Conservation (phyloP, 441 rosid genomes). For the Pelargonium myrrhifolium region DNA sequence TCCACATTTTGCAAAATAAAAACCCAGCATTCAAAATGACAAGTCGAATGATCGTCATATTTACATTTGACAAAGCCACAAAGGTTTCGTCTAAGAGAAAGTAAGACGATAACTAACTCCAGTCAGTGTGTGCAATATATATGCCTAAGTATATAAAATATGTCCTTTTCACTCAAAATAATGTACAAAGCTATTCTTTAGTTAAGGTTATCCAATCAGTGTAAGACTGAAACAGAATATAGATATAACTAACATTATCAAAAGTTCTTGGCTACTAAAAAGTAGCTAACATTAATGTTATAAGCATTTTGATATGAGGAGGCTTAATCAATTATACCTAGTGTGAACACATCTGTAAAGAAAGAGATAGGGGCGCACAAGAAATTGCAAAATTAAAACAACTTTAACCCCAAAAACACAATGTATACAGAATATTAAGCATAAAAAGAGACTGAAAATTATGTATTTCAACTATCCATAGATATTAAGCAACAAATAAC, state of each 20-base stretch:
- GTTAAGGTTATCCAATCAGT: not conserved
- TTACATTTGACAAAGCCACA: not conserved
- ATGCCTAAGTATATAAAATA: not conserved
- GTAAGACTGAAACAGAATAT: not conserved
- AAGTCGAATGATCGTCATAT: not conserved
- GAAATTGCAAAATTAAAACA: not conserved
- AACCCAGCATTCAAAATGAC: not conserved
- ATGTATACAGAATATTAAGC: not conserved
- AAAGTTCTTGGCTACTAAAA: not conserved
- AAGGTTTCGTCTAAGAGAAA: not conserved
- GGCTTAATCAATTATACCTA: not conserved
- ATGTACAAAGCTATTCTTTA: not conserved
- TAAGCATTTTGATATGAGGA: not conserved
- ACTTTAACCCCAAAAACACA: not conserved
- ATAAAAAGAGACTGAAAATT: not conserved
- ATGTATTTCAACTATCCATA: not conserved
- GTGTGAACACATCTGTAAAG: not conserved
- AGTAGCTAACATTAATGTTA: not conserved
- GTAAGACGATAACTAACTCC: not conserved
- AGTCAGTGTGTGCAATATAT: not conserved
- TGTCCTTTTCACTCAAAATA: not conserved
- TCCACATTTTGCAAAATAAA: conserved; percentile 4
- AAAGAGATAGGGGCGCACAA: not conserved
- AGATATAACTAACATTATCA: not conserved
- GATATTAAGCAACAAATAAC: not conserved